phyloP scores from a whole-genome alignment of 805 yeast genomes.

The Teunomyces atbi region DNA sequence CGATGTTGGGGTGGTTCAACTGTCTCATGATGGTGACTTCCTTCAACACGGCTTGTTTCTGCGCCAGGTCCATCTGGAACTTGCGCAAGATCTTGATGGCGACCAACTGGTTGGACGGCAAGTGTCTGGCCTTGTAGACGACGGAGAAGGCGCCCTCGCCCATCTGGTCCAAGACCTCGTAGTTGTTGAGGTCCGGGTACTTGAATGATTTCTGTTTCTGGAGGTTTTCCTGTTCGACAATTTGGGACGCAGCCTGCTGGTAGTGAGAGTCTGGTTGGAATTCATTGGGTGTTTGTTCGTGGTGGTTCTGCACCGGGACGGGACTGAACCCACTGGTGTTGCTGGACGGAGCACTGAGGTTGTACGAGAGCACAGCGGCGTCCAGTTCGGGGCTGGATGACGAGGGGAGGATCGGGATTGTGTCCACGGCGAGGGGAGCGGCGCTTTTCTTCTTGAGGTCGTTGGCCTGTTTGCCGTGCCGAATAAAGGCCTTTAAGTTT shows the following conservation, averaged over 20 bases:
- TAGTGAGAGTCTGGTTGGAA: constrained; percentile 13
- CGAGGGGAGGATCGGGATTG: neutral
- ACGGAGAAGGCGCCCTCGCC: constrained; percentile 86
- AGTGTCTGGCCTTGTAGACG: constrained; percentile 60
- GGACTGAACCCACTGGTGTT: constrained; percentile 2
- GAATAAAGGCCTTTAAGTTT: constrained; percentile 58
- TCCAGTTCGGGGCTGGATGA: constrained; percentile 3
- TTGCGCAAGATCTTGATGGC: constrained; percentile 67
- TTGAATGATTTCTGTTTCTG: constrained; percentile 21
- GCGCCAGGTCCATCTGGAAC: constrained; percentile 59
- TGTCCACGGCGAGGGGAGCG: neutral
- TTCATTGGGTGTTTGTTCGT: neutral
- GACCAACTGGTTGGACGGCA: constrained; percentile 37
- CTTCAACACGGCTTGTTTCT: constrained; percentile 67
- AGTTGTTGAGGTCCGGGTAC: constrained; percentile 41
- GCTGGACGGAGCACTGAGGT: neutral
- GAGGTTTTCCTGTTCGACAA: constrained; percentile 35
- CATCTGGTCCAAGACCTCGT: constrained; percentile 47
- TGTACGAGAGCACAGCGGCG: neutral
- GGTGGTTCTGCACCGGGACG: neutral
- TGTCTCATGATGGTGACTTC: constrained; percentile 78
- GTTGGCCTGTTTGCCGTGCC: constrained; percentile 63
- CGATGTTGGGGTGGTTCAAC: constrained; percentile 62
- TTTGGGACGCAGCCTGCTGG: constrained; percentile 29
- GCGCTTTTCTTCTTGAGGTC: constrained; percentile 18